Base-by-base conservation (phyloP, 2,329 filamentous ascomycete genomes). In the Colletotrichum karsti region DNA sequence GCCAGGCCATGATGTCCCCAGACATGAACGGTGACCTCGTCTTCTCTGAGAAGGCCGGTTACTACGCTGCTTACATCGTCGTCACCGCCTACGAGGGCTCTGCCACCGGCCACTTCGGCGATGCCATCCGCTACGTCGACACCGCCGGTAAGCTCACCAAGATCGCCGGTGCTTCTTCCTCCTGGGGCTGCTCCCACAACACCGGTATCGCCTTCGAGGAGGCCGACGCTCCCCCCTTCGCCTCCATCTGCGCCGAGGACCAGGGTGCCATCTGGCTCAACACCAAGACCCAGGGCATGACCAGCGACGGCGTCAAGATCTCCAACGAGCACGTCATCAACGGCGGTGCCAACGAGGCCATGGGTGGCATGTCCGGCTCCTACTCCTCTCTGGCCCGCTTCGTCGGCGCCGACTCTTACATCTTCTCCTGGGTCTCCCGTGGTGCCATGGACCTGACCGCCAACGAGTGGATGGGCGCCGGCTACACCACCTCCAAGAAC, bases 231-330 rank as follows among this genome's bases (percentile, higher is more conserved):
- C 79, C 84, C 18, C 88, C 88, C 4, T 90, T 87, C 68, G 86
- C 88, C 22, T 86, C 82, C 58, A 79, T 90, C 66, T 90, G 88
- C 72, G 84, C 88, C 18, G 88, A 90, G 72, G 88, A 90, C 70
- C 88, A 90, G 74, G 88, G 88, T 22, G 85, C 83, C 44, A 88
- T 91, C 77, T 90, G 88, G 88, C 80, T 90, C 54, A 91, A 91
- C 80, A 90, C 87, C 22, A 82, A 86, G 62, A 84, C 82, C 2
- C 85, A 87, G 72, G 83, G 84, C 26, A 90, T 90, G 88, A 73
- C 67, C 63, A 80, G 73, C 68, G 73, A 75, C 44, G 87, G 87
- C 30, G 81, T 87, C 72, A 90, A 90, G 78, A 82, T 91, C 67
- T 87, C 87, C 64, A 90, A 90, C 76, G 88, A 90, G 75, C 86